phyloP scores from a whole-genome alignment of 2,329 filamentous ascomycete genomes.

The Periconia sp. region DNA sequence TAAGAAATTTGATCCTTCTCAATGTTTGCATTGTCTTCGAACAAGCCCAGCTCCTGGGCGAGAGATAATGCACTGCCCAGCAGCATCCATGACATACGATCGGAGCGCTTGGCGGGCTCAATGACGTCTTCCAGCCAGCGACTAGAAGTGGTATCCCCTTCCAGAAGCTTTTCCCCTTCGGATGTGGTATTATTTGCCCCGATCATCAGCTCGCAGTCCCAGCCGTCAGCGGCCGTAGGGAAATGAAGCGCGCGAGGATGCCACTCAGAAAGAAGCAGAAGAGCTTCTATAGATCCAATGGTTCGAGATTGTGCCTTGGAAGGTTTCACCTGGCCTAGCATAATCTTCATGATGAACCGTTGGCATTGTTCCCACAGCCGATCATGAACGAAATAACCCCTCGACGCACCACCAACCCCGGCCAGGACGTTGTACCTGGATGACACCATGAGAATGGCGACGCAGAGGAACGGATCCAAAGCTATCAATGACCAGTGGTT shows the following conservation, averaged over 20 bases:
- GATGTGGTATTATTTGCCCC: conserved; percentile 44
- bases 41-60: conserved; percentile 56
- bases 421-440: conserved; percentile 51
- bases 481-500: conserved; percentile 54
- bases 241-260: conserved; percentile 58
- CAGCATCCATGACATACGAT: conserved; percentile 64
- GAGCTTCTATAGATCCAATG: conserved; percentile 56
- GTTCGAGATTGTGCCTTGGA: conserved; percentile 54
- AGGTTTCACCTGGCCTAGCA: conserved; percentile 57
- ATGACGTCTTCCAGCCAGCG: conserved; percentile 58
- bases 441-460: conserved; percentile 58
- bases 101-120: conserved; percentile 56
- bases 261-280: conserved; percentile 60
- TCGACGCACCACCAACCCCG: conserved; percentile 45
- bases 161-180: conserved; percentile 34
- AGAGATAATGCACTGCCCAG: conserved; percentile 57
- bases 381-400: conserved; percentile 57
- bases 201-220: conserved; percentile 57
- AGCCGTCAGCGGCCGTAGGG: conserved; percentile 56
- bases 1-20: conserved; percentile 40
- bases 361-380: conserved; percentile 59
- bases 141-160: conserved; percentile 41
- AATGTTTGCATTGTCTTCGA: conserved; percentile 44
- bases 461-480: conserved; percentile 56
- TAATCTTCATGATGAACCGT: conserved; percentile 55